Evolutionary conservation across 768 basidiomycete species (phyloP).

Genomic region (Tulasnella sp.): DNA sequence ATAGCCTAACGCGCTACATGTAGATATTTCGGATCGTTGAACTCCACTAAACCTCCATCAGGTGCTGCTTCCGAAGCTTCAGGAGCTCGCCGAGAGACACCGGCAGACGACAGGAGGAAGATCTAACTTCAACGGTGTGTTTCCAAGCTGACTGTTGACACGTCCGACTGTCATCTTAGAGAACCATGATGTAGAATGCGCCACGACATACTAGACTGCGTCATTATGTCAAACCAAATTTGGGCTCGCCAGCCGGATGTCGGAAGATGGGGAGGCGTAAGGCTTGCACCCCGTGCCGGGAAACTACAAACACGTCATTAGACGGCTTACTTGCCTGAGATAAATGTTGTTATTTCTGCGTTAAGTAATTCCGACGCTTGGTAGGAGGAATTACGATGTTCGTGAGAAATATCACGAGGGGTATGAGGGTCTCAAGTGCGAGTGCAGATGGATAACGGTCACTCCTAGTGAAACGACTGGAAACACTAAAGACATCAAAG

Average conservation of each 20-base stretch:
- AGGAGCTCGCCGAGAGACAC: not conserved
- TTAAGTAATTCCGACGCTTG: no score
- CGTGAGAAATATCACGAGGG: no score
- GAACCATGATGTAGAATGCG: not conserved
- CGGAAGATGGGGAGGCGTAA: no score
- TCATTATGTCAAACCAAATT: not conserved
- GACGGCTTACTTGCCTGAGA: no score
- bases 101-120: not conserved
- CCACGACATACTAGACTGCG: not conserved
- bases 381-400: no score
- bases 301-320: no score
- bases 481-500: no score
- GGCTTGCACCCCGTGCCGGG: no score
- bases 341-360: no score
- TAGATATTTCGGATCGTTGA: not conserved
- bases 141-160: not conserved
- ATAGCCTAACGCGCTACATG: not conserved
- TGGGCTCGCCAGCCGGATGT: not conserved
- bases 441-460: no score
- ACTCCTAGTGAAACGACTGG: no score
- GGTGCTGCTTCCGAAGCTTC: not conserved
- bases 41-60: not conserved
- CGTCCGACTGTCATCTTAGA: not conserved
- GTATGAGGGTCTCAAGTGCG: no score
- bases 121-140: not conserved